Evolutionary conservation across 306 rosid genomes (phyloP), one percentile per base, ranked within the genome.

Genomic region (Prunus mume): DNA sequence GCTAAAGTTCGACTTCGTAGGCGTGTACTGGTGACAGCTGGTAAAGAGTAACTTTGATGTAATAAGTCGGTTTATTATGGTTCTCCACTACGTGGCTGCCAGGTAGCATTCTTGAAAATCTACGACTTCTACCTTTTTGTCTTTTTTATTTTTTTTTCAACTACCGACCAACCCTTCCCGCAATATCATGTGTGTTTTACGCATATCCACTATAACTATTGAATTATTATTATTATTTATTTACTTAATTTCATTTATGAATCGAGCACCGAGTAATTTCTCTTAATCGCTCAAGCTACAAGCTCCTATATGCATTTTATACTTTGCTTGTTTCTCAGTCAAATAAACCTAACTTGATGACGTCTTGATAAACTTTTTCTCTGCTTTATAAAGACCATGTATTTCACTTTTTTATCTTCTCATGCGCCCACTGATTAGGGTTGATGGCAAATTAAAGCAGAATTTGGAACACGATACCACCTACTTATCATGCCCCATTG

Each of bases 131-230:
- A 12, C 3, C 3, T 5, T 3, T 49, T 12, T 22, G 28, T 85
- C 69, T 85, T 80, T 84, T 83, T 83, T 76, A 34, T 71, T 80
- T 25, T 47, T 47, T 50, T 58, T 24, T 12, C 32, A 43, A 67
- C 57, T 1, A 13, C 56, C 8, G 14, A 47, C 22, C 41, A 68
- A 12, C 1, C 28, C 20, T 20, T 20, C 4, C 25, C 17, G 64
- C 64, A 58, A 24, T 9, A 58, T 22, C 30, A 17, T 54, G 20
- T 51, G 18, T 12, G 3, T 55, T 55, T 58, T 24, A 22, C 65
- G 12, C 6, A 30, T 24, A 12, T 58, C 15, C 32, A 11, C 28
- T 5, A 6, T 2, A 6, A 38, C 9, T 1, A 7, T 38, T 38
- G 43, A 38, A 5, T 6, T 38, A 6, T 7, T 32, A 0, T 3